Base-by-base conservation (phyloP, 495 filamentous ascomycete species). In the Cercophora sp. region DNA sequence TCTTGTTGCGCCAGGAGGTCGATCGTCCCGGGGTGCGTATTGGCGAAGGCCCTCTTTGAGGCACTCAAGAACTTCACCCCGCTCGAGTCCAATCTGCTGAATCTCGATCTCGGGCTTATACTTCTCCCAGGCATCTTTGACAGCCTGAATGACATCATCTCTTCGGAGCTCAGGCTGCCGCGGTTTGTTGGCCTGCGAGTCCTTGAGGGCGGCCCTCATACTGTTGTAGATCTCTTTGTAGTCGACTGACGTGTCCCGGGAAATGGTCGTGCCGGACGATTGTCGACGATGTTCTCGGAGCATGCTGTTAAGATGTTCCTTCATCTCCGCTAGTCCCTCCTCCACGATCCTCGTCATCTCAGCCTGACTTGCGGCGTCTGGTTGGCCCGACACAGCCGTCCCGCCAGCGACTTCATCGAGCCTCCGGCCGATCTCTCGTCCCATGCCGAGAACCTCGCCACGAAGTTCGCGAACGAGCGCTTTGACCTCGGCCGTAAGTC, bases 371-470 rank as follows among this genome's bases (percentile, higher is more conserved):
- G 76, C 72, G 5, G 73, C 69, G 3, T 79, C 71, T 41, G 77
- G 71, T 31, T 77, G 78, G 43, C 74, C 73, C 22, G 66, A 64
- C 10, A 20, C 20, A 16, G 15, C 20, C n/a, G 26, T 68, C 16
- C 74, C 73, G 24, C 82, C 79, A 50, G 58, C 60, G 1, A 78
- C 74, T 36, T 88, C 79, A 48, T 96, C 89, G 2, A 96, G 74
- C 61, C 87, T 84, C n/a, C 87, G 81, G 24, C 85, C 89, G 23
- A 96, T 78, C 57, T 96, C 85, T 50, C 90, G 76, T 4, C 90
- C 89, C 92, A 96, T 96, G 3, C 88, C 90, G 1, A 96, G 79
- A 6, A 97, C 91, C 61, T 97, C 91, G 10, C 91, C 88, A 15
- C 91, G 85, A 31, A 98, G 75, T 57, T 96, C 91, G 34, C 89